Percentiles rank a stretch among this genome's conserved stretches.
These are phyloP conservation scores for Phylloporus rhodoxanthus DNA, from an alignment of 768 basidiomycete genomes.

Conservation along the genomic window DNA sequence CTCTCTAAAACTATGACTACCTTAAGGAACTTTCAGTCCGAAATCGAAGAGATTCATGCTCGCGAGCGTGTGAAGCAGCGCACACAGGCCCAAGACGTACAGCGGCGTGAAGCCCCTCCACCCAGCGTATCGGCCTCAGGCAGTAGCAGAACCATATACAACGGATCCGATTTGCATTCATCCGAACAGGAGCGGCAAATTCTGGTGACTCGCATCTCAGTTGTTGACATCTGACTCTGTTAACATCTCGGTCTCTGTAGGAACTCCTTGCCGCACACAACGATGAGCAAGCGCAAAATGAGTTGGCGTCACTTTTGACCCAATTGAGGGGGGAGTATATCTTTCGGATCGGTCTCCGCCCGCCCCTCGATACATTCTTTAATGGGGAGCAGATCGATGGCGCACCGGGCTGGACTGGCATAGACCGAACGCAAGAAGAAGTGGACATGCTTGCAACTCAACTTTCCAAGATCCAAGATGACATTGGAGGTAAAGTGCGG, in stretches of 20 bases:
- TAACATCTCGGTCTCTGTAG: slow-evolving; percentile 17
- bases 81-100: slow-evolving; percentile 17
- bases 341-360: slow-evolving; percentile 65
- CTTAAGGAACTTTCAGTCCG: slow-evolving; percentile 46
- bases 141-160: not conserved
- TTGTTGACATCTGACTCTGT: not conserved
- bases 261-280: slow-evolving; percentile 40
- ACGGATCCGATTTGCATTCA: slow-evolving; percentile 3
- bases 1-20: slow-evolving; percentile 23
- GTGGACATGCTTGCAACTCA: slow-evolving; percentile 41
- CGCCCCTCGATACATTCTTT: slow-evolving; percentile 52
- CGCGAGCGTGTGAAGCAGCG: slow-evolving; percentile 65
- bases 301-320: slow-evolving; percentile 61
- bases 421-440: slow-evolving; percentile 44
- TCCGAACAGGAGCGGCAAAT: slow-evolving; percentile 16
- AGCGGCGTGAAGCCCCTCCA: slow-evolving; percentile 46
- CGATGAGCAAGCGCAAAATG: slow-evolving; percentile 54
- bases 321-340: slow-evolving; percentile 68
- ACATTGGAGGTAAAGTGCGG: slow-evolving; percentile 73
- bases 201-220: slow-evolving; percentile 8
- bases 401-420: slow-evolving; percentile 51
- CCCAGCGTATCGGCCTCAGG: not conserved
- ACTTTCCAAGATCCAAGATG: slow-evolving; percentile 53
- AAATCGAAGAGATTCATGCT: slow-evolving; percentile 71
- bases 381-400: slow-evolving; percentile 43